These are phyloP conservation scores for Inosperma sp. DNA, from an alignment of 768 basidiomycete species.

Conservation along the genomic window DNA sequence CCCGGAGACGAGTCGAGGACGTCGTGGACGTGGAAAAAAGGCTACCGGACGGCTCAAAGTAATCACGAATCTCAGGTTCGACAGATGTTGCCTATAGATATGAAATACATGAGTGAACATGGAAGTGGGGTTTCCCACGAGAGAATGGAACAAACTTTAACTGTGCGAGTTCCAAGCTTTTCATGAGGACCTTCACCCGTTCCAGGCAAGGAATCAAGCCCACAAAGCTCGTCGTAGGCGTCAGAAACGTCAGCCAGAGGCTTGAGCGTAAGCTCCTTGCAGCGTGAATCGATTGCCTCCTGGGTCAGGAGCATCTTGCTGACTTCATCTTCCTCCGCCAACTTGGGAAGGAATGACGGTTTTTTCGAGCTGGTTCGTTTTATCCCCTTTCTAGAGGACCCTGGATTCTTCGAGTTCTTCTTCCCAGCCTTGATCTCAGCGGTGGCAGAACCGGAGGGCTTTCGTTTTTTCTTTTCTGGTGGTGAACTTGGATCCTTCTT, in stretches of 20 bases:
- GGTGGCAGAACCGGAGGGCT: conserved; percentile 38
- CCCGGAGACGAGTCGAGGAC: conserved; percentile 20
- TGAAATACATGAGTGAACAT: conserved; percentile 14
- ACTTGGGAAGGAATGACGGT: conserved; percentile 56
- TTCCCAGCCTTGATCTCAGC: conserved; percentile 28
- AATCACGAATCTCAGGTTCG: conserved; percentile 57
- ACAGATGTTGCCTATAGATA: conserved; percentile 44
- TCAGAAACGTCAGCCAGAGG: conserved; percentile 73
- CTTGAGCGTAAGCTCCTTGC: conserved; percentile 74
- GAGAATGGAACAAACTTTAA: conserved; percentile 41
- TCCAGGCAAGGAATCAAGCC: conserved; percentile 25
- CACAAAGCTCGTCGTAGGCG: conserved; percentile 52
- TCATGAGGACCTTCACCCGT: conserved; percentile 18
- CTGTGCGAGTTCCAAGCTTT: conserved; percentile 36
- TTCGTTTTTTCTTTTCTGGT: conserved; percentile 50
- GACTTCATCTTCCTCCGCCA: conserved; percentile 46
- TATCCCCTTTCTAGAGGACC: conserved; percentile 31
- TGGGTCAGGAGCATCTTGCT: conserved; percentile 40
- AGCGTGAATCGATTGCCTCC: conserved; percentile 61
- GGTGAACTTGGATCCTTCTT: conserved; percentile 35
- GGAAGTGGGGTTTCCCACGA: background rate
- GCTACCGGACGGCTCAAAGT: conserved; percentile 38
- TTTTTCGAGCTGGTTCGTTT: conserved; percentile 40
- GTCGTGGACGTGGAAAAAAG: conserved; percentile 26
- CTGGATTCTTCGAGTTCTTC: conserved; percentile 33